Evolutionary conservation across 108 stramenopile genomes (phyloP), one percentile per base, ranked within the genome.

Genomic region (Aureococcus anophagefferens): DNA sequence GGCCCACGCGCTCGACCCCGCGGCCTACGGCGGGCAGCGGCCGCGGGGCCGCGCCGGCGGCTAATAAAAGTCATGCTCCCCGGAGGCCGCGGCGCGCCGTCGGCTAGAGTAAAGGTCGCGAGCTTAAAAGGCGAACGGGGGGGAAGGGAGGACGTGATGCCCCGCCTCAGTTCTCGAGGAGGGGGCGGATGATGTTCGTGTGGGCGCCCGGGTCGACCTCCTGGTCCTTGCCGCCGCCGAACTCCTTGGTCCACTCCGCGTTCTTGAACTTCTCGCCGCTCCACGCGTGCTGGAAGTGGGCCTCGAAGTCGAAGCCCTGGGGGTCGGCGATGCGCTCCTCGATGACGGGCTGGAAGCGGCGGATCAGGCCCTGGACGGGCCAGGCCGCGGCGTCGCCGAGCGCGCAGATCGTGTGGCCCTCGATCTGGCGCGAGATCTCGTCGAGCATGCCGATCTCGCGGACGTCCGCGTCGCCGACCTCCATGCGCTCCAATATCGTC

Each of bases 361-460:
- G 75, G 72, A 98, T 79, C 64, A 99, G 80, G 34, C 98, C 96
- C 82, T 99, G 98, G 7, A 99, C 93, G 64, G 99, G 99, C 99
- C 99, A 99, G 28, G 99, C 99, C 13, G 99, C 99, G 4, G 99
- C 99, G 77, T 99, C 99, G 35, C 99, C 99, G n/a, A 99, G 81
- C 16, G 99, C 99, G 80, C 99, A 99, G 71, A 99, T 98, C 68
- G 99, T 99, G 80, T 99, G 99, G 63, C 97, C 97, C 81, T 99
- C 99, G 78, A 99, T 99, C 76, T 95, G 92, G 33, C 99, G 91
- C 51, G 93, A 86, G 76, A 99, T 96, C 83, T 99, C 99, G 83
- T 99, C 99, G 68, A 99, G 90, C 99, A 99, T 98, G 75, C 96
- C 95, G 66, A 99, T 97, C 79, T 99, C 99, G 30, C 97, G 87